phyloP scores from a whole-genome alignment of 2,329 filamentous ascomycete genomes.

The Aspergillus latus region DNA sequence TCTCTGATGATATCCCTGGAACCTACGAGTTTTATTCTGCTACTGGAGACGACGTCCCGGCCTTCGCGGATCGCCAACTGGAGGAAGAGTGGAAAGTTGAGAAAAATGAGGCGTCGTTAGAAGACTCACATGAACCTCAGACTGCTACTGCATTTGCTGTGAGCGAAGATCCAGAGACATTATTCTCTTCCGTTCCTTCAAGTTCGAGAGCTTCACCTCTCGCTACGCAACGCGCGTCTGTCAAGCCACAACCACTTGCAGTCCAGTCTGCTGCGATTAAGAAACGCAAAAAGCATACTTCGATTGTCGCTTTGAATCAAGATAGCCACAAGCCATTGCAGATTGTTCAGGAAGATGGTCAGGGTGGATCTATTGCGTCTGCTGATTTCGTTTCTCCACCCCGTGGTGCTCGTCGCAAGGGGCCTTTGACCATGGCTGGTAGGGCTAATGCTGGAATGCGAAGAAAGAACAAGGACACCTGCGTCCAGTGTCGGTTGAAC shows the following conservation, averaged over 20 bases:
- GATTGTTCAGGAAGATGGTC: slow-evolving; percentile 46
- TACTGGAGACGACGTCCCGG: slow-evolving; percentile 31
- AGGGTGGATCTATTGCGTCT: slow-evolving; percentile 43
- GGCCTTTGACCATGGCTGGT: slow-evolving; percentile 40
- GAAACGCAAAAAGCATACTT: slow-evolving; percentile 38
- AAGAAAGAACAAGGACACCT: slow-evolving; percentile 47
- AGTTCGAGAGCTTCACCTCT: slow-evolving; percentile 27
- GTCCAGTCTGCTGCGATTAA: slow-evolving; percentile 35
- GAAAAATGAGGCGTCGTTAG: slow-evolving; percentile 27
- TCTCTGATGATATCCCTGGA: slow-evolving; percentile 35
- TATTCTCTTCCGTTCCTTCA: slow-evolving; percentile 27
- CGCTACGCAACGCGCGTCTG: slow-evolving; percentile 24
- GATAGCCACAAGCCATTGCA: slow-evolving; percentile 36
- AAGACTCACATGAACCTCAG: slow-evolving; percentile 25
- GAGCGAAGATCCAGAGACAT: slow-evolving; percentile 35
- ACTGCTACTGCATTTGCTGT: slow-evolving; percentile 39
- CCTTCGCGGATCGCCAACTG: slow-evolving; percentile 31
- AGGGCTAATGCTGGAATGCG: slow-evolving; percentile 43
- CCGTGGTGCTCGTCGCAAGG: slow-evolving; percentile 45
- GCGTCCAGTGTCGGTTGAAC: slow-evolving; percentile 45
- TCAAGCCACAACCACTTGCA: slow-evolving; percentile 31
- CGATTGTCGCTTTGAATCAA: slow-evolving; percentile 30
- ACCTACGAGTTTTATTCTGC: slow-evolving; percentile 36
- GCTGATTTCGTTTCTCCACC: slow-evolving; percentile 44
- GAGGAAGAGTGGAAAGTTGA: slow-evolving; percentile 37